Percentiles rank a stretch among this genome's conserved stretches.
These are phyloP conservation scores for Lithospermum erythrorhizon DNA, from an alignment of 257 asterid genomes.

Conservation along the genomic window DNA sequence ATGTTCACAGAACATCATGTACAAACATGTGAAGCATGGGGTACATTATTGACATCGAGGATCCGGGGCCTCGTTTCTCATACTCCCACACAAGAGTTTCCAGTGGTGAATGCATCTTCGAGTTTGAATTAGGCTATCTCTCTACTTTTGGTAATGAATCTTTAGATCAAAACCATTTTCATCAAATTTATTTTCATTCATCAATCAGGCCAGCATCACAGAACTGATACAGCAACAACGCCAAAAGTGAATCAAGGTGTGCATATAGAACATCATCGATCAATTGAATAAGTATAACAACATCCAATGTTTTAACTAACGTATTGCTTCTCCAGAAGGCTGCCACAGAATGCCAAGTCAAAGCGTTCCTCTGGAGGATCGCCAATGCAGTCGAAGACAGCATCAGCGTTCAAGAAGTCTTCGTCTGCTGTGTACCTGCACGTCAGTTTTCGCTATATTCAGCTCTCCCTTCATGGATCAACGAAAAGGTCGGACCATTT, in stretches of 20 bases:
- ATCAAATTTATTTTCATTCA: background rate
- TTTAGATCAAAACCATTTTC: background rate
- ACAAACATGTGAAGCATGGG: too few relatives aligned
- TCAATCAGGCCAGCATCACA: background rate
- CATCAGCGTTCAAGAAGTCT: slow-evolving; percentile 82
- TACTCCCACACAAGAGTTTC: too few relatives aligned
- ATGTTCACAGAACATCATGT: too few relatives aligned
- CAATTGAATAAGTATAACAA: background rate
- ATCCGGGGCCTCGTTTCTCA: too few relatives aligned
- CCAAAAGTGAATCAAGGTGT: background rate
- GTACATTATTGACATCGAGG: too few relatives aligned
- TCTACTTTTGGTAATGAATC: too few relatives aligned
- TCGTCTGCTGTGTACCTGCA: slow-evolving; percentile 82
- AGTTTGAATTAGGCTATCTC: too few relatives aligned
- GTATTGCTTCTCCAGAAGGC: slow-evolving; percentile 68
- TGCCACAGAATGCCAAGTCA: slow-evolving; percentile 71
- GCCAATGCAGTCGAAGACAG: slow-evolving; percentile 93
- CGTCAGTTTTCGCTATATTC: background rate
- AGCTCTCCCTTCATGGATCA: background rate
- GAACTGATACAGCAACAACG: background rate
- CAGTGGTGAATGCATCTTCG: too few relatives aligned
- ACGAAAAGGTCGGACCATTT: background rate
- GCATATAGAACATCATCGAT: background rate
- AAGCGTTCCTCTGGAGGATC: slow-evolving; percentile 92
- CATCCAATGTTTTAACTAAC: slow-evolving; percentile 22